A percentile compares a stretch with the other conserved stretches of the same genome.
phyloP scores from a whole-genome alignment of 179 eudicot species.

The Amaranthus tricolor region DNA sequence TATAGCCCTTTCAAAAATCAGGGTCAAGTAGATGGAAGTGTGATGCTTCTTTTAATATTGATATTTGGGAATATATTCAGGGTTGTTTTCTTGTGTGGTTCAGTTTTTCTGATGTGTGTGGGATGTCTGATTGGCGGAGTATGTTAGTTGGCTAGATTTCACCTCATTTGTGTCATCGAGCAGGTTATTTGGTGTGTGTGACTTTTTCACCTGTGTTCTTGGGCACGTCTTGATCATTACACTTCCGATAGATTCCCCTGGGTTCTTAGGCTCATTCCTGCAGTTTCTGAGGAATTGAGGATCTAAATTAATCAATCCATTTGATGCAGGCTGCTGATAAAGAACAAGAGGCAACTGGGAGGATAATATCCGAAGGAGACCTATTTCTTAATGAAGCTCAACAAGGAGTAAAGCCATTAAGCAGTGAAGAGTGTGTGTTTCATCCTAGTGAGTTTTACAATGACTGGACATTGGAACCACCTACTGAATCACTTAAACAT shows the following conservation, averaged over 20 bases:
- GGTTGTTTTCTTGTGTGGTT: background rate
- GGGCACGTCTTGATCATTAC: too few relatives aligned
- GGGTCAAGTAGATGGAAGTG: background rate
- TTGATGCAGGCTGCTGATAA: slow-evolving; percentile 63
- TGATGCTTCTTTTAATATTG: background rate
- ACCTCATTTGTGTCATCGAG: background rate
- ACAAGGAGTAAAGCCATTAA: slow-evolving; percentile 34
- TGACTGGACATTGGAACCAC: slow-evolving; percentile 59
- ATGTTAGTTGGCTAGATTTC: background rate
- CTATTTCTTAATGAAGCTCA: slow-evolving; percentile 52
- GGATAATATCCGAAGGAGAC: slow-evolving; percentile 69
- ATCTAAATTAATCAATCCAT: background rate
- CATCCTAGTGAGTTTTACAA: slow-evolving; percentile 58
- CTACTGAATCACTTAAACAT: slow-evolving; percentile 57
- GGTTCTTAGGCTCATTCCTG: background rate
- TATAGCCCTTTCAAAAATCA: too few relatives aligned
- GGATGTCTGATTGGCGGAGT: background rate
- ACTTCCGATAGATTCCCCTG: too few relatives aligned
- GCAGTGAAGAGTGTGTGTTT: slow-evolving; percentile 37
- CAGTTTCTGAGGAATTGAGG: background rate
- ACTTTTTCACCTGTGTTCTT: background rate
- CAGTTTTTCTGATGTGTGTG: background rate
- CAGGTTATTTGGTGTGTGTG: background rate
- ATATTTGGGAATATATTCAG: background rate
- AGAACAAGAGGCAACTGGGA: slow-evolving; percentile 50